Conservation (phyloP, 345 rosid genomes). For the Lenwebbia sp. region DNA sequence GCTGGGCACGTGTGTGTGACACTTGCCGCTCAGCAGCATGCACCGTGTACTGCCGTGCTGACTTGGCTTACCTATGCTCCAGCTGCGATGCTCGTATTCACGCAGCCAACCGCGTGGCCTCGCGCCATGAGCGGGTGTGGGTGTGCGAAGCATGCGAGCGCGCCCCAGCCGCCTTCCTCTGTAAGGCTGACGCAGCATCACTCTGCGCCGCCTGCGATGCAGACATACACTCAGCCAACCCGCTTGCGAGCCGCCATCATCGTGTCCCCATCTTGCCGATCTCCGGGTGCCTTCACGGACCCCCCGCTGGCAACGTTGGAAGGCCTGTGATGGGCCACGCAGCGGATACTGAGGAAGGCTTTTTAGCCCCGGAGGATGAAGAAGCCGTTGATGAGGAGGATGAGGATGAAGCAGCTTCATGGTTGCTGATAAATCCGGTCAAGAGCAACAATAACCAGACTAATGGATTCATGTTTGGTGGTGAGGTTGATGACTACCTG, state of each 20-base stretch:
- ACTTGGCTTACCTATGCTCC: conserved; percentile 61
- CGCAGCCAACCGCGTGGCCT: conserved; percentile 71
- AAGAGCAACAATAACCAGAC: conserved; percentile 22
- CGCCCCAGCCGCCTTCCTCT: conserved; percentile 77
- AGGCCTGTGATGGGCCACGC: conserved; percentile 1
- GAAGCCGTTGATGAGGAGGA: conserved; percentile 34
- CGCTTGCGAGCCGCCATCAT: conserved; percentile 82
- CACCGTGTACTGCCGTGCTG: conserved; percentile 78
- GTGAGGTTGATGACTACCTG: conserved; percentile 61
- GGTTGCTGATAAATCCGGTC: conserved; percentile 58
- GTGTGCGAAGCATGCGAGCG: conserved; percentile 78
- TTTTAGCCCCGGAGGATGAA: conserved; percentile 15
- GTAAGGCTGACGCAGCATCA: conserved; percentile 91
- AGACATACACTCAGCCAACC: conserved; percentile 87
- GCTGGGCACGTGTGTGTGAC: conserved; percentile 65
- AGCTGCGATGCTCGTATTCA: conserved; percentile 65
- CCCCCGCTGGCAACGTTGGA: conserved; percentile 1
- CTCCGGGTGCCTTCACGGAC: conserved; percentile 19
- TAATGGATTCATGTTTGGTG: conserved; percentile 49
- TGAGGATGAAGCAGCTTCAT: conserved; percentile 72
- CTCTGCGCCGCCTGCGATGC: conserved; percentile 74
- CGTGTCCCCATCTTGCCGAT: conserved; percentile 67
- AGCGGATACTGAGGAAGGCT: conserved; percentile 18
- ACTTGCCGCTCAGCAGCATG: conserved; percentile 65
- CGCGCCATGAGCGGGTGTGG: conserved; percentile 81